Evolutionary conservation across 108 stramenopile genomes (phyloP), one percentile per base, ranked within the genome.

Genomic region (Mediolabrus comicus): DNA sequence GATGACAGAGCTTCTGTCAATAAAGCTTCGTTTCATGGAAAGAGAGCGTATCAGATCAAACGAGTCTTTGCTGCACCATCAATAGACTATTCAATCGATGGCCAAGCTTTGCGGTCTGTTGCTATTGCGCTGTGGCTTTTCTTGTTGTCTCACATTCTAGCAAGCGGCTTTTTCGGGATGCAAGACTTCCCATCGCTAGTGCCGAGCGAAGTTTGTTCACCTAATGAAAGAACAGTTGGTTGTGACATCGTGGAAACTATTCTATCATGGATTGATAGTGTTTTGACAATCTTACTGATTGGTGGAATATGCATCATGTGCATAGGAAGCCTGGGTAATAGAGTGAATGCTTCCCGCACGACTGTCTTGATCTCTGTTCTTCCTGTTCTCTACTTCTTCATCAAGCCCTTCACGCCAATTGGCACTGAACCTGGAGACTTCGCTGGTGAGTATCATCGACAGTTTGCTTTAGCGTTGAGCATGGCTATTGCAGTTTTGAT

Each of bases 361-460:
- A 3, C 35, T 27, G 41, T 46, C 59, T 25, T 35, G 3, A 61
- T 38, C 2, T 61, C 59, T 2, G 34, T 61, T 27, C 25, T 46
- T 24, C 59, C 59, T 24, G 59, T 61, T 36, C 39, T 61, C 25
- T 61, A 61, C 59, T 61, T 61, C 59, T 36, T 61, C 7, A 46
- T 61, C 39, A 61, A 61, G 59, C 59, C 59, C 30, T 61, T 61
- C 59, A 61, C 59, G 32, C 30, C 27, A 26, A 54, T 54, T 3
- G 53, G 53, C 16, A 54, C 53, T 29, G 25, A 26, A 11, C 53
- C 53, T 28, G 25, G 27, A 26, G 53, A 54, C 27, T 29, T 54
- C 4, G 7, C 5, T 4, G 53, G 53, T 29, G 27, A 29, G 12
- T 29, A 26, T 29, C 53, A 54, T 28, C 53, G 53, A 4, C 53